Conservation (phyloP, 441 rosid species). For the Adansonia gregorii region DNA sequence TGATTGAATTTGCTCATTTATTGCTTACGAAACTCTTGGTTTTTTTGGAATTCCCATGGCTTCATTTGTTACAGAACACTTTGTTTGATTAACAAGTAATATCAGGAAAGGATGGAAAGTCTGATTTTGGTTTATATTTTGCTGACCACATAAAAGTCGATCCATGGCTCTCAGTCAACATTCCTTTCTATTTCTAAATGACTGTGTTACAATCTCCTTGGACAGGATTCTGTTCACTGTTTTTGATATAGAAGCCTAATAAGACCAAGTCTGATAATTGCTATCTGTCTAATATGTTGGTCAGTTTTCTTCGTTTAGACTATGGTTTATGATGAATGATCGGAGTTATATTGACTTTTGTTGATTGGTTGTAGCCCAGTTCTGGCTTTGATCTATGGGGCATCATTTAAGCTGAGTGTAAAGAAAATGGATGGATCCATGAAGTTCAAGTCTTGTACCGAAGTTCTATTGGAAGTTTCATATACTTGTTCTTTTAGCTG, state of each 20-base stretch:
- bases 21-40: too few species aligned
- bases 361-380: slow-evolving; percentile 34
- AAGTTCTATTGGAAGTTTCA: slow-evolving; percentile 24
- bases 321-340: background rate
- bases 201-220: background rate
- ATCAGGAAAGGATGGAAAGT: background rate
- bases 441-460: slow-evolving; percentile 20
- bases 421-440: slow-evolving; percentile 29
- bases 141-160: background rate
- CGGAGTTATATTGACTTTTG: slow-evolving; percentile 18
- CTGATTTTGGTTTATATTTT: background rate
- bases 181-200: background rate
- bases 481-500: slow-evolving; percentile 47
- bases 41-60: background rate
- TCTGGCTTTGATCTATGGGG: slow-evolving; percentile 29
- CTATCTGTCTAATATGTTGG: background rate
- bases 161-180: background rate
- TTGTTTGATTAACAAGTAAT: background rate
- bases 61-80: background rate
- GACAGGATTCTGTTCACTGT: background rate
- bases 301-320: background rate
- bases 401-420: slow-evolving; percentile 19
- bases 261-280: background rate
- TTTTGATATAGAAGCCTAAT: background rate
- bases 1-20: slow-evolving; percentile 1